Percentiles rank a stretch among this genome's conserved stretches.
Conservation (phyloP, 164 flowering plant genomes). For the Paratinospora sagittata region DNA sequence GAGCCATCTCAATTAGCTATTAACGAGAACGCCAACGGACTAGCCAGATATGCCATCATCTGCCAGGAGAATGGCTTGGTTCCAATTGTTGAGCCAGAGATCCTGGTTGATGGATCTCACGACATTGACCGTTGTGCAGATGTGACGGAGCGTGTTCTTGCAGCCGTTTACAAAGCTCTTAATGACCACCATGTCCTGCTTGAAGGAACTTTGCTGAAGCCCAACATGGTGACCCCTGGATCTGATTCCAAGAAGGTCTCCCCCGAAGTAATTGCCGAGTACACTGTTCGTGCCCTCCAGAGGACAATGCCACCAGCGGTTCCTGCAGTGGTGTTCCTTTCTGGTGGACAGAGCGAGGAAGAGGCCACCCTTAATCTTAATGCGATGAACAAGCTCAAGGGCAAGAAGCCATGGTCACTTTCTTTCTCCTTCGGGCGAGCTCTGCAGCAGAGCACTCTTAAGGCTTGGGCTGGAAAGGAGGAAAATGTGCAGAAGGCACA, state of each 20-base stretch:
- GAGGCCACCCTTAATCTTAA: conserved; percentile 69
- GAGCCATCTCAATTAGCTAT: conserved; percentile 69
- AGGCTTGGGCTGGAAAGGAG: conserved; percentile 76
- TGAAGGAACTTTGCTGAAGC: no score
- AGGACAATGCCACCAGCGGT: conserved; percentile 82
- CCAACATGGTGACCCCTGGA: conserved; percentile 89
- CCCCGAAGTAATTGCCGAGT: conserved; percentile 65
- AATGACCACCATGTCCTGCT: conserved; percentile 83
- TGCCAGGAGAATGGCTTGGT: conserved; percentile 87
- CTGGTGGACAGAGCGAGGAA: conserved; percentile 86
- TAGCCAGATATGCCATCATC: conserved; percentile 78
- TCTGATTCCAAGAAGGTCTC: conserved; percentile 55
- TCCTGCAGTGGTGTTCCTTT: conserved; percentile 74
- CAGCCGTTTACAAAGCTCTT: conserved; percentile 77
- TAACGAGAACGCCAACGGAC: conserved; percentile 73
- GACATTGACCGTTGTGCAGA: conserved; percentile 65
- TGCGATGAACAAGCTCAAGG: conserved; percentile 73
- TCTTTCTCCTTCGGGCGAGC: conserved; percentile 88
- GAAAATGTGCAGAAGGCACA: conserved; percentile 66
- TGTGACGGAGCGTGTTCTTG: conserved; percentile 65
- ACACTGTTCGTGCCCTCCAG: conserved; percentile 65
- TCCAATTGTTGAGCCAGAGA: conserved; percentile 83
- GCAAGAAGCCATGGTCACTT: conserved; percentile 80
- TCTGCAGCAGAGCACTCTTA: conserved; percentile 71
- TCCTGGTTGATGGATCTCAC: conserved; percentile 64